Evolutionary conservation across 108 stramenopile genomes (phyloP), one percentile per base, ranked within the genome.

Genomic region (Phaeodactylum tricornutum): DNA sequence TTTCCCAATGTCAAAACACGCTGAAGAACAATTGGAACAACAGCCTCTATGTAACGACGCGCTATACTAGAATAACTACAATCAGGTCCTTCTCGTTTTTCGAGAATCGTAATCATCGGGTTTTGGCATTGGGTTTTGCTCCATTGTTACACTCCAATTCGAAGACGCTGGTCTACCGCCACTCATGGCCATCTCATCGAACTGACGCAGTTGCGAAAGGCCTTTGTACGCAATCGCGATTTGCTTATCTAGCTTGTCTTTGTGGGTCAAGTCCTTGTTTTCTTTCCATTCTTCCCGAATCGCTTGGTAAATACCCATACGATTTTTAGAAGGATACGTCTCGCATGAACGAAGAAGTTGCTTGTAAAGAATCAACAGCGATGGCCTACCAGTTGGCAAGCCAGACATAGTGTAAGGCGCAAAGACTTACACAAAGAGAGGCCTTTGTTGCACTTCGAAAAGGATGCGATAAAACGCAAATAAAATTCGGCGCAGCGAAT

Each of bases 101-200:
- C 56, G 36, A 22, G 67, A 66, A 0, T 55, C 47, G 35, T 62
- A 66, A 24, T 51, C 53, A 19, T 55, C 65, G 15, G 76, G 83
- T 50, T 81, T 82, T 8, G 87, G 87, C 56, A 88, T 81, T 22
- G 87, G 87, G 72, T 88, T 88, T 51, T 84, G 79, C 58, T 88
- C 82, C 41, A 88, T 50, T 16, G 64, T 61, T 11, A 89, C 81
- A 34, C 66, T 63, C 79, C 82, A 89, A 57, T 78, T 82, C 4
- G 76, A 52, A 54, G 42, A 71, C 3, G 69, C 47, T 16, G 50
- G 56, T 40, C 65, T 62, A 0, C 74, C 74, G 33, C 55, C 64
- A 20, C 57, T 68, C 52, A 71, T 55, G 19, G 29, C 30, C 39
- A 48, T 46, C 5, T 50, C 34, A 61, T 89, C 81, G 48, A 75